Evolutionary conservation across 2,329 filamentous ascomycete genomes (phyloP), one percentile per base, ranked within the genome.

Genomic region (Fusarium subglutinans): DNA sequence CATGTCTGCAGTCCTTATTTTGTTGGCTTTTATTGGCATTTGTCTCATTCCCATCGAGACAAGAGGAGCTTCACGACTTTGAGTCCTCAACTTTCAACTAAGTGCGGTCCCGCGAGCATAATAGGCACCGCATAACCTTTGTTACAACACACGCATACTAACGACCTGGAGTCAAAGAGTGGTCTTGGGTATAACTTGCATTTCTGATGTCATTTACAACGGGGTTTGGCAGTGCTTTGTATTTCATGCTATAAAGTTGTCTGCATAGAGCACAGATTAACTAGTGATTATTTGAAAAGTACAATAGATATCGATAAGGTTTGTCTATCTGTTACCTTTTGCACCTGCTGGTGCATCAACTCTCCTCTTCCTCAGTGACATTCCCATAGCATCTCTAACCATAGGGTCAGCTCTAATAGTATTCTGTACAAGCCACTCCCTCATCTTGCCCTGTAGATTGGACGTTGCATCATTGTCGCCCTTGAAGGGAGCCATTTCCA

Each of bases 341-440:
- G 91, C 91, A 6, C 91, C 91, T 22, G 87, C 86, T 3, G 91
- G 91, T 20, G 88, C 91, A 78, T 91, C 90, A 20, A 86, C 81
- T 74, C 92, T 87, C 76, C 90, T 84, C 79, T 87, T 90, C 80
- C 89, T 87, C 65, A 95, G 83, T 35, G 91, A 90, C 66, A 87
- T 88, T 30, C 90, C 91, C 76, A 98, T 87, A 2, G 95, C 95
- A 81, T 94, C 92, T 76, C 91, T 89, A 14, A 98, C 96, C 83
- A 96, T 94, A 2, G 91, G 92, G 82, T 96, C 93, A 54, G 89
- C 90, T 74, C 90, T 88, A 68, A 97, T 93, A 20, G 92, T 95
- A 79, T 97, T 97, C 81, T 97, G 91, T 57, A 98, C 91, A 76
- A 98, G 85, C 88, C 94, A 97, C 78, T 96, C 94, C 82, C 92